Evolutionary conservation across 1,284 basidiomycete species (phyloP), one percentile per base, ranked within the genome.

Genomic region (Puccinia triticina): DNA sequence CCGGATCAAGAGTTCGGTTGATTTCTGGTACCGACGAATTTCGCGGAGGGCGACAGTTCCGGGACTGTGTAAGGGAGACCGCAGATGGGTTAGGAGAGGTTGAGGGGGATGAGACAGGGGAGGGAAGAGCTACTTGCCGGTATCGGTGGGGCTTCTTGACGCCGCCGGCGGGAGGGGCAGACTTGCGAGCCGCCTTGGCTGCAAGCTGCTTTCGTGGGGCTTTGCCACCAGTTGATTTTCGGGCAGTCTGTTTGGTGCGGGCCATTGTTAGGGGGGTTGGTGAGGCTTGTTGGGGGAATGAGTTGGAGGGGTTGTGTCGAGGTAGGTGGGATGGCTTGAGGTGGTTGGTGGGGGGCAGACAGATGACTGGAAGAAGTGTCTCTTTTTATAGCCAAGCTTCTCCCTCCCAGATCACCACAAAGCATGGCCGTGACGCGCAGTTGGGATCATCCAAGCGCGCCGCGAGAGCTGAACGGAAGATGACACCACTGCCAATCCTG

Each of bases 211-310:
- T 90, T 84, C 89, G 86, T 82, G 89, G 89, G 55, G 89, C 89
- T 86, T 90, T 89, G 48, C 48, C 48, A 50, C 48, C 90, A 85
- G 90, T 91, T 76, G 90, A 90, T 88, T 91, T 91, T 85, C 91
- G 90, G 83, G 90, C 91, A 86, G 91, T 91, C 89, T 91, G 90
- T 90, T 89, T 85, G 59, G 77, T 82, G 73, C 55, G 83, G 43
- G 76, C 78, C 78, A 81, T 81, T 74, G 8, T 57, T 16, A 26
- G 21, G 23, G 26, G 3, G n/a, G n/a, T n/a, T n/a, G n/a, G 55
- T 57, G 26, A 18, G 55, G 12, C 55, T 57, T n/a, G n/a, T 57
- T n/a, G 55, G 26, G 55, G 55, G 55, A 12, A 57, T 57, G 55
- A 43, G 40, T 43, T 43, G 4, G 40, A 43, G 23, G n/a, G 21